Evolutionary conservation across 176 grass and related monocot species (phyloP).

Genomic region (Rhynchospora tenuis): DNA sequence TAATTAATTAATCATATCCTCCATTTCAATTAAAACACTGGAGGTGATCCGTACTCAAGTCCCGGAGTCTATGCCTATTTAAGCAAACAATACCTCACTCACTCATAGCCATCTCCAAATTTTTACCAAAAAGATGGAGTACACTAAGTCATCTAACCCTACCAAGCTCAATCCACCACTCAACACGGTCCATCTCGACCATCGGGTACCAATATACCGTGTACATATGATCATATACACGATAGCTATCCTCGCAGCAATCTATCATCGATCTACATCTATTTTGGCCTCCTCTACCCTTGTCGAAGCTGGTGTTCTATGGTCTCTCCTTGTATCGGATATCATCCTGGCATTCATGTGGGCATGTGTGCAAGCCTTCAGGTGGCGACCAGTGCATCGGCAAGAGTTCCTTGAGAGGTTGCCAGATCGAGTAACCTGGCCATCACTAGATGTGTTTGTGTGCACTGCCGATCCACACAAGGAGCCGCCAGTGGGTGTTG

Average conservation of each 20-base stretch:
- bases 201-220: slow-evolving; percentile 5
- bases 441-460: slow-evolving; percentile 34
- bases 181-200: slow-evolving; percentile 15
- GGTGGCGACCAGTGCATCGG: slow-evolving; percentile 36
- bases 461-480: slow-evolving; percentile 41
- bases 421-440: slow-evolving; percentile 2
- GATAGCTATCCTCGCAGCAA: slow-evolving; percentile 9
- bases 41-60: neutral
- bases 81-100: neutral
- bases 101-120: neutral
- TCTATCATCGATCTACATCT: slow-evolving; percentile 5
- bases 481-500: slow-evolving; percentile 37
- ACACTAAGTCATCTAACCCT: neutral
- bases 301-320: neutral
- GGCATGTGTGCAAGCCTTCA: slow-evolving; percentile 19
- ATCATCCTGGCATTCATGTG: slow-evolving; percentile 28
- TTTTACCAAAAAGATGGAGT: neutral
- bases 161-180: slow-evolving; percentile 19
- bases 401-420: slow-evolving; percentile 22
- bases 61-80: neutral
- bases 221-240: slow-evolving; percentile 17
- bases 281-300: slow-evolving; percentile 8
- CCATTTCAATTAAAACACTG: neutral
- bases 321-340: slow-evolving; percentile 26
- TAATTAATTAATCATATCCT: neutral